These are phyloP conservation scores for Citrullus mucosospermus DNA, from an alignment of 306 rosid genomes.

Conservation along the genomic window DNA sequence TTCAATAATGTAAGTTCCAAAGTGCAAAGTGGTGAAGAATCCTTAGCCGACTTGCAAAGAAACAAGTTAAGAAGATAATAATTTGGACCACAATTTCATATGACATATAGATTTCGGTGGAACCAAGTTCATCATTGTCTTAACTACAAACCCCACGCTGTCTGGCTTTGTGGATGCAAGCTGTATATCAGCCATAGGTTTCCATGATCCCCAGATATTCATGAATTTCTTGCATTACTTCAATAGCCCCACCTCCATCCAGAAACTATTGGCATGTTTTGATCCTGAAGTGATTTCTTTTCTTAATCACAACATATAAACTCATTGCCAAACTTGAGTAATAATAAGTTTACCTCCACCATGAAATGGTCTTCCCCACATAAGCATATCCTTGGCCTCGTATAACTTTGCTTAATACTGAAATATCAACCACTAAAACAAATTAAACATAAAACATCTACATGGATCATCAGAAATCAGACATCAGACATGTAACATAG, in stretches of 20 bases:
- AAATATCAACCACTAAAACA: conserved; percentile 2
- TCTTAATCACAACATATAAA: not conserved
- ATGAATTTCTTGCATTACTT: not conserved
- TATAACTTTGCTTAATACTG: not conserved
- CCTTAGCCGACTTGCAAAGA: not conserved
- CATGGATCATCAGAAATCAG: not conserved
- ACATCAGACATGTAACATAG: conserved; percentile 1
- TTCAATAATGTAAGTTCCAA: too few relatives aligned
- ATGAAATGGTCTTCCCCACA: not conserved
- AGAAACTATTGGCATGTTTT: too few relatives aligned
- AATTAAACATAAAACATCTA: not conserved
- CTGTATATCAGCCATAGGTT: not conserved
- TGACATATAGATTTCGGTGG: not conserved
- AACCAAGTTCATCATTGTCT: not conserved
- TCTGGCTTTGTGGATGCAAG: not conserved
- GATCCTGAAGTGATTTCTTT: not conserved
- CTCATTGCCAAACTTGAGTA: not conserved
- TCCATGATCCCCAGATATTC: not conserved
- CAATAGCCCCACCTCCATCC: not conserved
- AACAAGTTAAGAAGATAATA: not conserved
- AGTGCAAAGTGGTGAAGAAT: too few relatives aligned
- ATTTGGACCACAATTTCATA: not conserved
- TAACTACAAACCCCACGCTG: conserved; percentile 2
- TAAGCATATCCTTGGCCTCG: not conserved
- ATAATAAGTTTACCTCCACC: not conserved